phyloP scores from a whole-genome alignment of 2,329 filamentous ascomycete genomes.

The Microsporum ferrugineum region DNA sequence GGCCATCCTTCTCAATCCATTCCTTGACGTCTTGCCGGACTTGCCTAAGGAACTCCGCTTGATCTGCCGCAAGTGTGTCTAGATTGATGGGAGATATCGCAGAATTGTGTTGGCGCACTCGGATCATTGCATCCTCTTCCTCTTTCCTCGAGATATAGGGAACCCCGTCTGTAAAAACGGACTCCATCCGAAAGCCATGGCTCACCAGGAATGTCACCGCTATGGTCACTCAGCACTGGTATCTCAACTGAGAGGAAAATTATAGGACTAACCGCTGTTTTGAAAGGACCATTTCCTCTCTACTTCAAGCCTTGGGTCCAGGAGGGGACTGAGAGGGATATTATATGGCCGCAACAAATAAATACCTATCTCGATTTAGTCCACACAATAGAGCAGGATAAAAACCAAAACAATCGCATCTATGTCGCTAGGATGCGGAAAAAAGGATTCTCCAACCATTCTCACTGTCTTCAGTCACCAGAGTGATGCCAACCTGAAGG shows the following conservation, averaged over 20 bases:
- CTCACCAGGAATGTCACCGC: slow-evolving; percentile 51
- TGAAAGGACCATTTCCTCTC: slow-evolving; percentile 51
- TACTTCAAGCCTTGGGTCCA: slow-evolving; percentile 43
- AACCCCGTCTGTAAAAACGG: slow-evolving; percentile 46
- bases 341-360: slow-evolving; percentile 56
- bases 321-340: slow-evolving; percentile 48
- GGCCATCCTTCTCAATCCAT: slow-evolving; percentile 32
- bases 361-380: slow-evolving; percentile 22
- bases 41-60: slow-evolving; percentile 41
- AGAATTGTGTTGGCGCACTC: slow-evolving; percentile 2
- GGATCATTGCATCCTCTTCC: slow-evolving; percentile 36
- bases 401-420: neutral
- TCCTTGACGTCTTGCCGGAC: slow-evolving; percentile 36
- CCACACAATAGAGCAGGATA: neutral
- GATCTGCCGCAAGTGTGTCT: slow-evolving; percentile 42
- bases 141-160: slow-evolving; percentile 53
- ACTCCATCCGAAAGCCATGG: slow-evolving; percentile 48
- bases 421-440: neutral
- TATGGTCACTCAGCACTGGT: slow-evolving; percentile 13
- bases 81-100: slow-evolving; percentile 36
- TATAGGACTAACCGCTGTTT: slow-evolving; percentile 36
- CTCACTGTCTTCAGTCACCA: slow-evolving; percentile 46
- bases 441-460: slow-evolving; percentile 31
- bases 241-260: slow-evolving; percentile 3
- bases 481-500: slow-evolving; percentile 55